Percentiles rank a stretch among this genome's conserved stretches.
Conservation (phyloP, 129 eudicot genomes). For the Centrapalus pauciflorus region DNA sequence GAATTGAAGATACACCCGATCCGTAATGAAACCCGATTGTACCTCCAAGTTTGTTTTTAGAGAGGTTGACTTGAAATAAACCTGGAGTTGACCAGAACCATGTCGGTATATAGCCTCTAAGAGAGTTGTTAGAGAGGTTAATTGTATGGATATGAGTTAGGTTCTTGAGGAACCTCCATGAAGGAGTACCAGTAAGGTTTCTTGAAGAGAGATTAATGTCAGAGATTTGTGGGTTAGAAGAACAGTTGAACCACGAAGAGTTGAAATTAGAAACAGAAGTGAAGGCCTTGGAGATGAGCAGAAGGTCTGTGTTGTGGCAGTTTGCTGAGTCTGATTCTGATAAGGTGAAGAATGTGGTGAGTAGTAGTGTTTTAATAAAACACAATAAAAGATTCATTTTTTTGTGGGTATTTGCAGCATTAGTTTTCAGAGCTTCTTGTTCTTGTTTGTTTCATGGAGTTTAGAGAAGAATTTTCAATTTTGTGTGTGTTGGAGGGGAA, state of each 20-base stretch:
- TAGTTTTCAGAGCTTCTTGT: not conserved
- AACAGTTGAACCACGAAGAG: conserved; percentile 61
- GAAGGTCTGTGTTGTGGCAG: conserved; percentile 52
- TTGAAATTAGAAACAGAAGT: conserved; percentile 66
- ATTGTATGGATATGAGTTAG: conserved; percentile 49
- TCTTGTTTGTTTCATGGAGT: conserved; percentile 19
- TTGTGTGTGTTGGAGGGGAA: conserved; percentile 1
- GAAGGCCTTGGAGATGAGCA: conserved; percentile 55
- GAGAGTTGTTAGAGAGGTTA: conserved; percentile 78
- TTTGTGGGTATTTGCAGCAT: conserved; percentile 9
- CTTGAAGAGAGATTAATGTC: conserved; percentile 53
- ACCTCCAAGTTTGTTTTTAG: conserved; percentile 72
- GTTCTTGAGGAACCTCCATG: conserved; percentile 66
- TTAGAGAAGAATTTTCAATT: not conserved
- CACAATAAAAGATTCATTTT: conserved; percentile 35
- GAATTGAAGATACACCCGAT: conserved; percentile 35
- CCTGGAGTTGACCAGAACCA: conserved; percentile 53
- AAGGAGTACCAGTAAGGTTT: conserved; percentile 60
- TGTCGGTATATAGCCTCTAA: conserved; percentile 57
- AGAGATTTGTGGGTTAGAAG: conserved; percentile 49
- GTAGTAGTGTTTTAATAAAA: conserved; percentile 20
- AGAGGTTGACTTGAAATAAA: conserved; percentile 49
- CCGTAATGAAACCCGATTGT: conserved; percentile 38
- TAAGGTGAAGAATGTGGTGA: conserved; percentile 30
- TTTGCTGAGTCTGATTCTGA: conserved; percentile 33